Evolutionary conservation across 2,329 filamentous ascomycete genomes (phyloP).

Genomic region (Exophiala sideris): DNA sequence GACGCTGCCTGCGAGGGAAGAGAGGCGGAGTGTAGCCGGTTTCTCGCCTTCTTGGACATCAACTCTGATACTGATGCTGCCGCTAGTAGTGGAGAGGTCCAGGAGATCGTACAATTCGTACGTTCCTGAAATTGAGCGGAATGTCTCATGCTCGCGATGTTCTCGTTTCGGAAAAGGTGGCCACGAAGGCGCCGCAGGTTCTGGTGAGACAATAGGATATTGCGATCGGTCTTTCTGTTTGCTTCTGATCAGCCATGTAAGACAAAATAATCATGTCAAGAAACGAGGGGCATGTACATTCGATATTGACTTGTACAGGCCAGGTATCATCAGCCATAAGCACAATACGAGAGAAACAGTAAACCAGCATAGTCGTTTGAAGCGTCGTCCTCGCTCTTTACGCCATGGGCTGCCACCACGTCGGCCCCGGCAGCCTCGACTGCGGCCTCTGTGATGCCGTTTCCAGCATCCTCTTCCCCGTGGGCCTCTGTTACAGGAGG

Average conservation of each 20-base stretch:
- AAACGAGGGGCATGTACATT: constrained; percentile 16
- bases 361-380: constrained; percentile 19
- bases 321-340: constrained; percentile 23
- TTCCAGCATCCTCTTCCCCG: constrained; percentile 9
- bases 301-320: constrained; percentile 17
- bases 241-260: not conserved
- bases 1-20: constrained; percentile 30
- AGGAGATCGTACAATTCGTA: constrained; percentile 35
- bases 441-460: constrained; percentile 3
- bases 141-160: constrained; percentile 24
- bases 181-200: constrained; percentile 5
- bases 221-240: constrained; percentile 13
- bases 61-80: constrained; percentile 32
- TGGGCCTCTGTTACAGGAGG: not conserved
- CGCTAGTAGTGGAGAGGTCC: constrained; percentile 32
- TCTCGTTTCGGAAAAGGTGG: constrained; percentile 17
- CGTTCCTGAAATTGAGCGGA: constrained; percentile 29
- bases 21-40: constrained; percentile 31
- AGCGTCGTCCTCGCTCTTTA: constrained; percentile 17
- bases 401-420: constrained; percentile 1
- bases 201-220: constrained; percentile 10
- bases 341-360: constrained; percentile 16
- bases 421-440: constrained; percentile 14
- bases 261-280: not conserved
- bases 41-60: constrained; percentile 34